Evolutionary conservation across 2,329 filamentous ascomycete species (phyloP), one percentile per base, ranked within the genome.

Genomic region (Ophiocordyceps sinensis): DNA sequence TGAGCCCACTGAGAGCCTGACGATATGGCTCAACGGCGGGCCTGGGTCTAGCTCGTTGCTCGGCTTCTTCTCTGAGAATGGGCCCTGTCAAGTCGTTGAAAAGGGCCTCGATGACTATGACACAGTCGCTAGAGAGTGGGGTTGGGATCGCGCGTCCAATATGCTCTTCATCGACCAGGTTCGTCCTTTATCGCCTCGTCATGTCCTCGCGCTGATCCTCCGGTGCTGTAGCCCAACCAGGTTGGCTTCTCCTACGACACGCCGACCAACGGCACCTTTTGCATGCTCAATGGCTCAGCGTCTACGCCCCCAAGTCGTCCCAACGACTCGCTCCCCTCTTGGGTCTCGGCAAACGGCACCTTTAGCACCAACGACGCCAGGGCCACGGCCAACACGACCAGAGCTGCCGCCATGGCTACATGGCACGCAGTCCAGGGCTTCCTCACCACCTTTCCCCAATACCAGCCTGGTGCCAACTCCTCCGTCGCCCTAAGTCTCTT

Each of bases 241-340:
- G 74, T 85, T 38, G 75, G 76, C 23, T 78, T 82, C 48, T 82
- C 78, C 2, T 78, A 75, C 53, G 83, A 86, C 52, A 68, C 66
- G 23, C 63, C 70, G 8, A 75, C 70, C 9, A 79, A 85, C 50
- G 71, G 72, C 14, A 78, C 77, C 7, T 53, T 77, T 19, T 60
- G 74, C 44, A 57, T 75, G 32, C 47, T 66, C 29, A 62, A 59
- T 3, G 58, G 56, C 31, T 53, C 60, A 37, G 56, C 64, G 13
- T 60, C 43, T 9, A 53, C 52, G 17, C 55, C 52, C 3, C 47
- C 54, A 0, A 37, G 49, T 8, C 40, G 34, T 7, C 43, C 49
- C 29, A 45, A 45, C 28, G 44, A 46, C 10, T 41, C 48, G 19
- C 37, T 43, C 5, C 47, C 50, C n/a, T 40, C 52, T 45, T 60